Conservation (phyloP, 2,329 filamentous ascomycete genomes). For the Claviceps pazoutovae region DNA sequence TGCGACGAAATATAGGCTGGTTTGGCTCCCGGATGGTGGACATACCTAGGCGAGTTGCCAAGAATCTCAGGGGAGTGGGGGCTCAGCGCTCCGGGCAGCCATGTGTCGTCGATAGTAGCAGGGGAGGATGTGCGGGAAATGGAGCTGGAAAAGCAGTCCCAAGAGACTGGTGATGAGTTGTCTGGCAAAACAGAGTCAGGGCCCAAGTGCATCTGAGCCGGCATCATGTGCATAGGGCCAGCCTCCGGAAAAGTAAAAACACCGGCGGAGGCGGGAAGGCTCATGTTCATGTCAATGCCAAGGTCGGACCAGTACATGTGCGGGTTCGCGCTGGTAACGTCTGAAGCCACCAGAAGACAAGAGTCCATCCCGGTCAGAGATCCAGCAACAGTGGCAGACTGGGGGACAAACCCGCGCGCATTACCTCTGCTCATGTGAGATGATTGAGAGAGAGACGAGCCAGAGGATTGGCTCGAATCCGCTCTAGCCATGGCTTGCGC, state of each 20-base stretch:
- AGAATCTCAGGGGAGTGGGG: constrained; percentile 33
- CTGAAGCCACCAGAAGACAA: constrained; percentile 36
- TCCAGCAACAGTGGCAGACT: constrained; percentile 19
- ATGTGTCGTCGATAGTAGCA: constrained; percentile 34
- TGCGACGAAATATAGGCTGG: constrained; percentile 1
- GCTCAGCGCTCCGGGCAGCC: constrained; percentile 21
- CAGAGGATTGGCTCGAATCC: constrained; percentile 24
- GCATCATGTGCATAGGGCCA: constrained; percentile 38
- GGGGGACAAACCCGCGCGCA: constrained; percentile 26
- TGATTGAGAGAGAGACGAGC: constrained; percentile 35
- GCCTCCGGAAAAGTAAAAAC: constrained; percentile 29
- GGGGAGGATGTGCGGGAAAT: constrained; percentile 39
- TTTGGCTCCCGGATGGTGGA: constrained; percentile 11
- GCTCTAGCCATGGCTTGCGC: constrained; percentile 26
- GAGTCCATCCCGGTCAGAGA: constrained; percentile 35
- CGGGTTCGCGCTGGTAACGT: constrained; percentile 30
- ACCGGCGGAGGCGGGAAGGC: constrained; percentile 23
- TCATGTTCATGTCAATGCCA: constrained; percentile 29
- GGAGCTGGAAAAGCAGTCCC: constrained; percentile 38
- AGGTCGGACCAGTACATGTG: constrained; percentile 38
- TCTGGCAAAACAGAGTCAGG: constrained; percentile 34
- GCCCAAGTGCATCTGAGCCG: constrained; percentile 40
- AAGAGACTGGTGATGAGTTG: constrained; percentile 37
- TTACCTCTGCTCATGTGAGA: constrained; percentile 39
- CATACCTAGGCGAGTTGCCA: constrained; percentile 41